Evolutionary conservation across 2,329 filamentous ascomycete genomes (phyloP), one percentile per base, ranked within the genome.

Genomic region (Diaporthe helianthi): DNA sequence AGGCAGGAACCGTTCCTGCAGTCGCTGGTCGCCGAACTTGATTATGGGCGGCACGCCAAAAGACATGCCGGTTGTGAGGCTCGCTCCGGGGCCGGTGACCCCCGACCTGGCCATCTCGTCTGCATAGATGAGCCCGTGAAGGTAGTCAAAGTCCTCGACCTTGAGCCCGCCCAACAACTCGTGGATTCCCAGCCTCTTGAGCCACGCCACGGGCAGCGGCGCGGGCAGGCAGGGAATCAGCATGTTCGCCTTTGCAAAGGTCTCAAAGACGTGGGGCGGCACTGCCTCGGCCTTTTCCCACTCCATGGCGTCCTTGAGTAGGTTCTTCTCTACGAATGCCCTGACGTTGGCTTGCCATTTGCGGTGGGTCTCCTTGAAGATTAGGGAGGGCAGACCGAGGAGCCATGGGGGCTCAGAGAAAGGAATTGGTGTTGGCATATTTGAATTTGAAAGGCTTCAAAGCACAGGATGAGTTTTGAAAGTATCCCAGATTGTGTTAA

Each of bases 371-470:
- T 86, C 83, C 29, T 86, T 89, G 81, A 92, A 92, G 81, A 93
- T 92, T 15, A 91, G 88, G 0, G 89, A 92, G 0, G 91, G 92
- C 3, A 93, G 82, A 65, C 90, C 90, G 73, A 83, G 83, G 55
- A 93, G 84, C 80, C 90, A 93, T 1, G 91, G 86, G 1, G 92
- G 92, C 74, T 94, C 92, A 6, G 90, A 89, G 80, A 93, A 92
- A 63, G 92, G 92, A 31, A 92, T 53, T 12, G 61, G 69, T 12
- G 46, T 60, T 5, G n/a, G 5, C 17, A 64, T 66, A 10, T 19
- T 29, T 38, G 26, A 31, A 33, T 60, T 10, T n/a, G n/a, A 10
- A 24, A 38, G 3, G 22, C 22, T 31, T 17, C n/a, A 2, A 22
- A 31, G n/a, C n/a, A 49, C 12, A 12, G 2, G 7, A 4, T 36